Percentiles rank a stretch among this genome's conserved stretches.
These are phyloP conservation scores for Rhexocercosporidium sp. DNA, from an alignment of 2,329 filamentous ascomycete genomes.

Conservation along the genomic window DNA sequence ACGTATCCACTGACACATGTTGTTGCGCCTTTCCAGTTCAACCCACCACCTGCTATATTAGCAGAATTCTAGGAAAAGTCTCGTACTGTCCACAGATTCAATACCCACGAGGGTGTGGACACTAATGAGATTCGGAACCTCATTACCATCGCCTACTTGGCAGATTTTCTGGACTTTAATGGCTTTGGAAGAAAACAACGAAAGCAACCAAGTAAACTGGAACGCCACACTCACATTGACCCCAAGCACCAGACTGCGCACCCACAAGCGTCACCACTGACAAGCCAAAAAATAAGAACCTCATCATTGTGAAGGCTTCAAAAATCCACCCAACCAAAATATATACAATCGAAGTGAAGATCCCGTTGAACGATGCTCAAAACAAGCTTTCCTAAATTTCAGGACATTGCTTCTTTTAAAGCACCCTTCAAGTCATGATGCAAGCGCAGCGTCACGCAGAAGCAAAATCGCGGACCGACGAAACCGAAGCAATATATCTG, in stretches of 20 bases:
- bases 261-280: constrained; percentile 20
- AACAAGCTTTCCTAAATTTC: constrained; percentile 18
- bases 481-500: constrained; percentile 21
- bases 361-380: background rate
- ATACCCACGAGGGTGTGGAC: too few species aligned
- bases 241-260: constrained; percentile 34
- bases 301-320: constrained; percentile 9
- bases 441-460: background rate
- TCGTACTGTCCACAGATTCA: too few species aligned
- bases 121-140: too few species aligned
- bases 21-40: constrained; percentile 33
- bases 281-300: constrained; percentile 9
- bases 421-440: background rate
- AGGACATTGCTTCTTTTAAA: too few species aligned
- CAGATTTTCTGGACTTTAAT: too few species aligned
- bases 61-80: background rate
- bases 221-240: constrained; percentile 36
- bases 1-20: constrained; percentile 36
- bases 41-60: constrained; percentile 35
- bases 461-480: constrained; percentile 25
- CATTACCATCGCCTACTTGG: too few species aligned
- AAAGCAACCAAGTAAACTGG: too few species aligned
- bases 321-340: background rate
- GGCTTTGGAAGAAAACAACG: too few species aligned
- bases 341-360: constrained; percentile 1